A percentile compares a stretch with the other conserved stretches of the same genome.
Evolutionary conservation across 2,329 filamentous ascomycete genomes (phyloP).

Genomic region (Torrubiella hemipterigena): DNA sequence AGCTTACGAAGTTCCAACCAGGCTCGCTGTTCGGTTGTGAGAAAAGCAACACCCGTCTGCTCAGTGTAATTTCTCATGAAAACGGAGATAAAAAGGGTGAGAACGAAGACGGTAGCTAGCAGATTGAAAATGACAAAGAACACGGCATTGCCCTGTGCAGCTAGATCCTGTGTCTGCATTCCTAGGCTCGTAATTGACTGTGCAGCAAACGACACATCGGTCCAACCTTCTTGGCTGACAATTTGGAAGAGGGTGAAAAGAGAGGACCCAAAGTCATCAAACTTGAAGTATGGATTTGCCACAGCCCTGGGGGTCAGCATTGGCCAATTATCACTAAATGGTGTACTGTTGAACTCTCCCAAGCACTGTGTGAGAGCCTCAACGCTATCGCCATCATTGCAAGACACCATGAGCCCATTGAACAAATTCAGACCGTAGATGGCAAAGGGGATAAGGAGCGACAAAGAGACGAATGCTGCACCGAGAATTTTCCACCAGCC

Average conservation of each 20-base stretch:
- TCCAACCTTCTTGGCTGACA: constrained; percentile 97
- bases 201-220: constrained; percentile 76
- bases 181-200: constrained; percentile 71
- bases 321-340: constrained; percentile 63
- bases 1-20: constrained; percentile 94
- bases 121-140: constrained; percentile 98
- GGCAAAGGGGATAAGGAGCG: constrained; percentile 88
- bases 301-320: constrained; percentile 74
- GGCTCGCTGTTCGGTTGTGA: constrained; percentile 90
- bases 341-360: constrained; percentile 66
- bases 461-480: constrained; percentile 82
- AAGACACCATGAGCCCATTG: constrained; percentile 64
- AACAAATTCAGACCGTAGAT: constrained; percentile 94
- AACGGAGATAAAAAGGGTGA: constrained; percentile 95
- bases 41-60: constrained; percentile 90
- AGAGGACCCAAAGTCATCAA: constrained; percentile 88
- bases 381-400: constrained; percentile 53
- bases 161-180: constrained; percentile 57
- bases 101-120: constrained; percentile 86
- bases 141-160: constrained; percentile 71
- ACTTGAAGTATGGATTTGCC: constrained; percentile 74
- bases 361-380: constrained; percentile 62
- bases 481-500: constrained; percentile 91
- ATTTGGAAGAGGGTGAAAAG: constrained; percentile 98
- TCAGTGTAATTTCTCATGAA: constrained; percentile 99